Conservation (phyloP, 2,329 filamentous ascomycete genomes). For the Diplocarpon rosae region DNA sequence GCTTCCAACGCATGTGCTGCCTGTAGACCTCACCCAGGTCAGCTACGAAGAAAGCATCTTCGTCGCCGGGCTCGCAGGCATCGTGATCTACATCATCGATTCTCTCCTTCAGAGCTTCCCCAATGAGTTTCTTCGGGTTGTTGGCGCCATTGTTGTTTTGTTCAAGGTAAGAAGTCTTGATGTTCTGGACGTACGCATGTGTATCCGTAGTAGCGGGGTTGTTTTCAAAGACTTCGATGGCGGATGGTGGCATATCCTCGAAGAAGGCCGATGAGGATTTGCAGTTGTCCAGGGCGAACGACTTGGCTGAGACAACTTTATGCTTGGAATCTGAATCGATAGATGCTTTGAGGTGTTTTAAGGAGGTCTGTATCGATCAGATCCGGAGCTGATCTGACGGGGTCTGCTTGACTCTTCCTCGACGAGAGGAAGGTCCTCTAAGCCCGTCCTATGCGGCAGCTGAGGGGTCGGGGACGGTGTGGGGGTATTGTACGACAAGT, state of each 20-base stretch:
- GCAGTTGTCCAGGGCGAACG: slow-evolving; percentile 1
- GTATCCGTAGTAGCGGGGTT: slow-evolving; percentile 24
- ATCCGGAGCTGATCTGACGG: slow-evolving; percentile 84
- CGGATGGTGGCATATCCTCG: slow-evolving; percentile 57
- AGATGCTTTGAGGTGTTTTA: slow-evolving; percentile 48
- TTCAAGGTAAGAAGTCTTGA: slow-evolving; percentile 21
- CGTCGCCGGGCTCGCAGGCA: slow-evolving; percentile 79
- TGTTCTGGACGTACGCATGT: slow-evolving; percentile 22
- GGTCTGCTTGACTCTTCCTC: slow-evolving; percentile 99
- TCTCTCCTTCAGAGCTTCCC: slow-evolving; percentile 74
- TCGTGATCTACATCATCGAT: slow-evolving; percentile 79
- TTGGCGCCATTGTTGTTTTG: slow-evolving; percentile 21
- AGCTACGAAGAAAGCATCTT: slow-evolving; percentile 96
- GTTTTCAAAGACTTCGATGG: slow-evolving; percentile 41
- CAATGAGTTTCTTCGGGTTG: slow-evolving; percentile 67
- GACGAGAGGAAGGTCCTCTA: slow-evolving; percentile 96
- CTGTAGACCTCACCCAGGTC: slow-evolving; percentile 98
- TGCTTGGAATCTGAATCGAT: slow-evolving; percentile 10
- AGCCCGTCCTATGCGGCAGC: slow-evolving; percentile 99
- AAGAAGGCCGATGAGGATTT: slow-evolving; percentile 15
- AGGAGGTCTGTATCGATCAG: slow-evolving; percentile 89
- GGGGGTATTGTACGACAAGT: slow-evolving; percentile 38
- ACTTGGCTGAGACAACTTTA: slow-evolving; percentile 2
- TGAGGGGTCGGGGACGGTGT: slow-evolving; percentile 55
- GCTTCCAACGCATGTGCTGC: slow-evolving; percentile 97